Base-by-base conservation (phyloP, 768 basidiomycete species). In the Tephrocybe sp. region DNA sequence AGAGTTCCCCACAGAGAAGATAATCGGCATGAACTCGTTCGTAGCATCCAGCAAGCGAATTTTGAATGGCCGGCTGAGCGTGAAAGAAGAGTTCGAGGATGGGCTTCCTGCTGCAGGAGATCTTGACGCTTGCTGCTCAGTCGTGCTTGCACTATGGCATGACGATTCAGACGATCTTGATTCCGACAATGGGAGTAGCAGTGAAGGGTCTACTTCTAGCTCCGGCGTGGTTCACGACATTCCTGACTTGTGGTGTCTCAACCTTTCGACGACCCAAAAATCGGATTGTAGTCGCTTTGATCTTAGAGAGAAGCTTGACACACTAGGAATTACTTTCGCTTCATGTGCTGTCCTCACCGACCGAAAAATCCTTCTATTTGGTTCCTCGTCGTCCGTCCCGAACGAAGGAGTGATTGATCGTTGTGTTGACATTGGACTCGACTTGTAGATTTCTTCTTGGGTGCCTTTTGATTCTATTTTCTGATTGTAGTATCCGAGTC, bases 21-120 rank as follows among this genome's bases (percentile, higher is more conserved):
- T 47, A 47, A 25, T 27, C 23, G 45, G 45, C 36, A 38, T 47
- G 8, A 39, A 47, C 30, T 38, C 37, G 16, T 39, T 37, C 19
- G 45, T 39, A 16, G 25, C 39, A 10, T 39, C 36, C 16, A 27
- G 19, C 3, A 22, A 29, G 12, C 45, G 45, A 9, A 23, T 47
- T 39, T 21, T 47, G 8, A 27, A 47, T 19, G 45, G 37, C 6
- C 18, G 37, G 4, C 12, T 47, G 13, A 12, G 16, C 21, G 37
- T 38, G 5, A 38, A 38, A 38, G 37, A 16, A 21, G 37, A 47
- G 37, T 18, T 25, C 11, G 27, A 27, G 9, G 36, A 39, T 2
- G 18, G 19, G 15, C 25, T 22, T 5, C n/a, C 34, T 19, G n/a
- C n/a, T n/a, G 36, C 16, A 23, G 27, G 15, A 30, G 25, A 13